Evolutionary conservation across 208 protist species (phyloP).

Genomic region (Acanthamoeba triangularis): DNA sequence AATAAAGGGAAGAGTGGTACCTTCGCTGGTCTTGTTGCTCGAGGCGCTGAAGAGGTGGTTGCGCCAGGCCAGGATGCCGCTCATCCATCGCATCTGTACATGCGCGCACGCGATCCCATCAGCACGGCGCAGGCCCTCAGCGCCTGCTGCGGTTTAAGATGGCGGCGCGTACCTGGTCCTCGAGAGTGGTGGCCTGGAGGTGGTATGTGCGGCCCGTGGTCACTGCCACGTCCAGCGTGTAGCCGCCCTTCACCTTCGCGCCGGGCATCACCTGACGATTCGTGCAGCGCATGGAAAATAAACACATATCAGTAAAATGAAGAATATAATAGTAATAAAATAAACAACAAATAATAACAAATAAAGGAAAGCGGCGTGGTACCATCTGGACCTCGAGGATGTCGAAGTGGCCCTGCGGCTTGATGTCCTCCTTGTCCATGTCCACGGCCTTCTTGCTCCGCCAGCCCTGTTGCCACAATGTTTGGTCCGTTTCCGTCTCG

Average conservation of each 20-base stretch:
- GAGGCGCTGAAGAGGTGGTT: constrained; percentile 5
- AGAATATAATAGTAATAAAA: too few species aligned
- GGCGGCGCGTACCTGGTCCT: not conserved
- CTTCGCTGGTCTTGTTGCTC: not conserved
- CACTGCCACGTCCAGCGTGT: not conserved
- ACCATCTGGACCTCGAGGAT: constrained; percentile 11
- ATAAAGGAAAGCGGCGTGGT: not conserved
- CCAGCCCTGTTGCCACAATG: not conserved
- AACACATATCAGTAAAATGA: too few species aligned
- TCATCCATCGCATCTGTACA: not conserved
- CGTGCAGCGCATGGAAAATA: too few species aligned
- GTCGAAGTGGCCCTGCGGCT: not conserved
- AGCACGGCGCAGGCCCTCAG: too few species aligned
- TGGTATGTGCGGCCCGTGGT: not conserved
- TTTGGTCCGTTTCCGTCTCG: too few species aligned
- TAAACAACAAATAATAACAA: too few species aligned
- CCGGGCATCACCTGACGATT: not conserved
- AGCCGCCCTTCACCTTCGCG: not conserved
- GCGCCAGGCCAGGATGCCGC: not conserved
- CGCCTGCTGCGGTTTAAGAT: not conserved
- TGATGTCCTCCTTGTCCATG: constrained; percentile 28
- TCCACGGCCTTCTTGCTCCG: not conserved
- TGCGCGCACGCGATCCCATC: too few species aligned
- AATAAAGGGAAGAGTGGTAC: not conserved
- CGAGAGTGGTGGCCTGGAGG: not conserved